phyloP scores from a whole-genome alignment of 2,329 filamentous ascomycete genomes.

The Phialophora macrospora region DNA sequence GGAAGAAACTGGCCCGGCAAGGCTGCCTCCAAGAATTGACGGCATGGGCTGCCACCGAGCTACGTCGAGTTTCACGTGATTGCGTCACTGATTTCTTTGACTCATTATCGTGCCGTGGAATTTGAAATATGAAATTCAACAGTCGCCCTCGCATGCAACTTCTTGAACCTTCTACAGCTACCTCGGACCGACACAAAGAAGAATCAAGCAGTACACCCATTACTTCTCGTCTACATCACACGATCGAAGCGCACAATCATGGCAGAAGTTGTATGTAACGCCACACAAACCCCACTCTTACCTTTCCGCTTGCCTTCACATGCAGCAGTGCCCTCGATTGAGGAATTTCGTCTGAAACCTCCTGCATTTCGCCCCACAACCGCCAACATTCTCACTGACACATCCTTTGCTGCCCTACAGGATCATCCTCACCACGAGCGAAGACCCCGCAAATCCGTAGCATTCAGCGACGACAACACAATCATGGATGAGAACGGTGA shows the following conservation, averaged over 20 bases:
- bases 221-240: slow-evolving; percentile 6
- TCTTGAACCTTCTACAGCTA: slow-evolving; percentile 25
- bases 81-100: slow-evolving; percentile 24
- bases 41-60: not conserved
- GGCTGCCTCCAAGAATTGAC: not conserved
- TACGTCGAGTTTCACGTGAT: slow-evolving; percentile 23
- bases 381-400: slow-evolving; percentile 24
- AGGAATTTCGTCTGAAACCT: slow-evolving; percentile 32
- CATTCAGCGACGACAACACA: slow-evolving; percentile 85
- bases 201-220: not conserved
- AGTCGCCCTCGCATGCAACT: slow-evolving; percentile 7
- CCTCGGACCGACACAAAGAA: slow-evolving; percentile 13
- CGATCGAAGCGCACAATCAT: slow-evolving; percentile 28
- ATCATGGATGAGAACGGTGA: slow-evolving; percentile 89
- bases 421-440: slow-evolving; percentile 52
- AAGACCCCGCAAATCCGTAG: slow-evolving; percentile 89
- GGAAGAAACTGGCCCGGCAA: slow-evolving; percentile 2
- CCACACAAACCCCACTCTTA: slow-evolving; percentile 34
- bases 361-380: slow-evolving; percentile 32
- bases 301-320: slow-evolving; percentile 1
- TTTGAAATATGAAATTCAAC: slow-evolving; percentile 18
- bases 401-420: slow-evolving; percentile 27
- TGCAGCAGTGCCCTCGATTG: slow-evolving; percentile 22
- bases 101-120: slow-evolving; percentile 22
- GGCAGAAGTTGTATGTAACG: slow-evolving; percentile 40